These are phyloP conservation scores for Taphrina confusa DNA, from an alignment of 1,139 yeast genomes.

Conservation along the genomic window DNA sequence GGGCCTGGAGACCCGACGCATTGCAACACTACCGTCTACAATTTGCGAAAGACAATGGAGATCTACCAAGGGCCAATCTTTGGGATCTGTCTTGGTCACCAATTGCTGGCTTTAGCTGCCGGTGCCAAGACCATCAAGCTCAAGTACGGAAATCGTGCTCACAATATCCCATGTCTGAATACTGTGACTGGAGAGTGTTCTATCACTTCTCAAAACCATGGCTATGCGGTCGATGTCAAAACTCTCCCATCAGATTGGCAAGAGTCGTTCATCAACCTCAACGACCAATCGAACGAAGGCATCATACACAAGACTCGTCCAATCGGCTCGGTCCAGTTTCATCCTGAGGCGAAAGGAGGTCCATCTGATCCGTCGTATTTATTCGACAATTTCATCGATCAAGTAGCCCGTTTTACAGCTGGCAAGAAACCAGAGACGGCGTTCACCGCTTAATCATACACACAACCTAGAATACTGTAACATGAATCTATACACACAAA, in stretches of 20 bases:
- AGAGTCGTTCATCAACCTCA: conserved; percentile 86
- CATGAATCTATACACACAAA: too few species aligned
- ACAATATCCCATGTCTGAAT: conserved; percentile 94
- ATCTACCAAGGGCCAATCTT: conserved; percentile 78
- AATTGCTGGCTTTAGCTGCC: conserved; percentile 86
- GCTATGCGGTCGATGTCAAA: conserved; percentile 86
- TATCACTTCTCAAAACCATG: conserved; percentile 97
- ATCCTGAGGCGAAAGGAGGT: conserved; percentile 99
- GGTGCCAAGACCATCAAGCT: conserved; percentile 89
- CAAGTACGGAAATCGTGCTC: conserved; percentile 98
- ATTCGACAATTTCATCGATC: conserved; percentile 55
- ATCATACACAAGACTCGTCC: conserved; percentile 86
- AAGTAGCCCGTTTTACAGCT: conserved; percentile 22
- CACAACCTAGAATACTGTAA: too few species aligned
- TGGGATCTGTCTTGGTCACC: conserved; percentile 97
- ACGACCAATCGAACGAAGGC: conserved; percentile 95
- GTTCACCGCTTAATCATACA: conserved; percentile 28
- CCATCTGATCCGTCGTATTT: conserved; percentile 88
- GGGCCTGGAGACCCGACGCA: conserved; percentile 99
- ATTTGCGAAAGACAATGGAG: conserved; percentile 71
- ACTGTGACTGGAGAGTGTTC: conserved; percentile 87
- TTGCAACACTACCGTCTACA: conserved; percentile 75
- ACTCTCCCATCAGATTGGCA: conserved; percentile 77
- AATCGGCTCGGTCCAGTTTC: conserved; percentile 94
- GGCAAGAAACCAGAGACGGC: conserved; percentile 23